phyloP scores from a whole-genome alignment of 192 early-diverging fungal genomes.

The Entomortierella chlamydospora region DNA sequence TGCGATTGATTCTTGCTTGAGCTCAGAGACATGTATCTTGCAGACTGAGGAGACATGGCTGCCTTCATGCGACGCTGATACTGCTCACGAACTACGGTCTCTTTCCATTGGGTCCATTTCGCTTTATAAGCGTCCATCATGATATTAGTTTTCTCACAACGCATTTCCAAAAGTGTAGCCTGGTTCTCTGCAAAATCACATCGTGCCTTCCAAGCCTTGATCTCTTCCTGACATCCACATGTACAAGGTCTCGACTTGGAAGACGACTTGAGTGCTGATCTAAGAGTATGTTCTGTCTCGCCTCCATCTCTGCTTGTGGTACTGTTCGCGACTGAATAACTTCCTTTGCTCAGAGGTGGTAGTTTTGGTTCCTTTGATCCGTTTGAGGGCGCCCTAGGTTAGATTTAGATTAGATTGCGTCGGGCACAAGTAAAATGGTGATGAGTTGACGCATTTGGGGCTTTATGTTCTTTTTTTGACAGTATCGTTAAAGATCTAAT shows the following conservation, averaged over 20 bases:
- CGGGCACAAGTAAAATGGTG: not conserved
- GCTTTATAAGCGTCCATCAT: constrained; percentile 18
- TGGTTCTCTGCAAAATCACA: constrained; percentile 33
- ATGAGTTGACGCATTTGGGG: too few species aligned
- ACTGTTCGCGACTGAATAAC: not conserved
- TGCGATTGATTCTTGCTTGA: not conserved
- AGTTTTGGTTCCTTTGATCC: constrained; percentile 9
- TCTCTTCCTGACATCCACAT: constrained; percentile 36
- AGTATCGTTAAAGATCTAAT: not conserved
- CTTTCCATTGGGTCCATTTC: constrained; percentile 36
- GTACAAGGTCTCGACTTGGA: constrained; percentile 3
- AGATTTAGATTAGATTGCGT: not conserved
- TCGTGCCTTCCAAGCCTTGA: constrained; percentile 18
- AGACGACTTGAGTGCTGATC: constrained; percentile 16
- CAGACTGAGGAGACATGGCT: constrained; percentile 12
- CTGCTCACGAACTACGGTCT: constrained; percentile 7
- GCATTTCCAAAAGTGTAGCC: constrained; percentile 12
- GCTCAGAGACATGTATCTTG: constrained; percentile 8
- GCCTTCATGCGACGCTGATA: constrained; percentile 28
- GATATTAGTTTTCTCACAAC: constrained; percentile 4
- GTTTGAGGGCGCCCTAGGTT: not conserved
- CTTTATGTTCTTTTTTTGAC: not conserved
- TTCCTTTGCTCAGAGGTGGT: constrained; percentile 19
- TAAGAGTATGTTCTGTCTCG: not conserved
- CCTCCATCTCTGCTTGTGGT: not conserved